Conservation (phyloP, 2,329 filamentous ascomycete species). For the Alternaria sp. region DNA sequence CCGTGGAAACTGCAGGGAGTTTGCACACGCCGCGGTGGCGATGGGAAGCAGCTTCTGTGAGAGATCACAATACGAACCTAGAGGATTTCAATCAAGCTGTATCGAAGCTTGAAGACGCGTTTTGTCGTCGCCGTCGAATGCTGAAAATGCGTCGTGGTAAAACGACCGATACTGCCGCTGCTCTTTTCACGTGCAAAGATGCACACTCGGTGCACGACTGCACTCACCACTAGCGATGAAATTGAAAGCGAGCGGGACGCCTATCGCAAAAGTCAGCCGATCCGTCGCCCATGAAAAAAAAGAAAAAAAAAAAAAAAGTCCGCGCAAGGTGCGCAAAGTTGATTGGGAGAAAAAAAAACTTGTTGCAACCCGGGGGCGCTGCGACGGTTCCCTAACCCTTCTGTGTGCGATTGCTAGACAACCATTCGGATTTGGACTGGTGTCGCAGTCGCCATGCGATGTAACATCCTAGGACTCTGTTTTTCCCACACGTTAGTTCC, state of each 20-base stretch:
- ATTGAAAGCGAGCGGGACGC: slow-evolving; percentile 81
- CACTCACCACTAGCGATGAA: slow-evolving; percentile 93
- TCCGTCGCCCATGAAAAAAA: too few relatives aligned
- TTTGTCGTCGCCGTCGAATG: slow-evolving; percentile 7
- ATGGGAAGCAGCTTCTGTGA: slow-evolving; percentile 37
- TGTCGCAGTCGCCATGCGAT: slow-evolving; percentile 65
- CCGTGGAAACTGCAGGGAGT: background rate
- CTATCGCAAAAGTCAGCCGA: slow-evolving; percentile 56
- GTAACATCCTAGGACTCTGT: slow-evolving; percentile 68
- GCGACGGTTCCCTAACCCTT: slow-evolving; percentile 65
- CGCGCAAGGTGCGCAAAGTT: slow-evolving; percentile 14
- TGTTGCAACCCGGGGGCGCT: slow-evolving; percentile 14
- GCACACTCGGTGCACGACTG: slow-evolving; percentile 46
- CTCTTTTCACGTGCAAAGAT: slow-evolving; percentile 54
- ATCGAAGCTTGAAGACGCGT: slow-evolving; percentile 29
- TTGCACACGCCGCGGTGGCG: slow-evolving; percentile 8
- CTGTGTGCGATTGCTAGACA: slow-evolving; percentile 81
- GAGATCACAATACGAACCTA: slow-evolving; percentile 55
- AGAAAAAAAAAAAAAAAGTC: background rate
- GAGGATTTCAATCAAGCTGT: slow-evolving; percentile 26
- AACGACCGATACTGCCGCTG: slow-evolving; percentile 69
- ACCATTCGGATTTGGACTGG: slow-evolving; percentile 74
- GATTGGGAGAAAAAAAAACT: slow-evolving; percentile 2
- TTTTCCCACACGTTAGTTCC: slow-evolving; percentile 27
- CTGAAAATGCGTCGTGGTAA: slow-evolving; percentile 13